A percentile compares a stretch with the other conserved stretches of the same genome.
These are phyloP conservation scores for Fusarium annulatum DNA, from an alignment of 2,329 filamentous ascomycete genomes.

Conservation along the genomic window DNA sequence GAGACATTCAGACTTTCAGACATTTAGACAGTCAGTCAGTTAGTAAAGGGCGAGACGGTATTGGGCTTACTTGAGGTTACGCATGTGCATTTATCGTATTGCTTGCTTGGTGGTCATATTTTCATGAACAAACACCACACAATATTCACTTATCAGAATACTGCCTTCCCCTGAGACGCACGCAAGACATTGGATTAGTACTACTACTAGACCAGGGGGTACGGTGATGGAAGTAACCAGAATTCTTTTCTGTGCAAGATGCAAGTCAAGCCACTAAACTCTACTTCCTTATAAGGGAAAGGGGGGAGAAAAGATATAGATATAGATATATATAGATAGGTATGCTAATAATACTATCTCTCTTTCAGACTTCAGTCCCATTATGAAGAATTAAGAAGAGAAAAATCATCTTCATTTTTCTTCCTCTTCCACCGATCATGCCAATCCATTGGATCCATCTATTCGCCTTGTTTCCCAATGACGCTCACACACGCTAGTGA, in stretches of 20 bases:
- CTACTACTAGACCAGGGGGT: neutral
- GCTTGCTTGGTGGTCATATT: conserved; percentile 4
- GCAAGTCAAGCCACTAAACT: neutral
- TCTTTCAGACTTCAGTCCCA: neutral
- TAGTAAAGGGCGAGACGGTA: neutral
- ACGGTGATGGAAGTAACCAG: neutral
- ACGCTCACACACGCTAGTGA: conserved; percentile 17
- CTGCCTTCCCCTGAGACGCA: conserved; percentile 13
- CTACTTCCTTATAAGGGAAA: neutral
- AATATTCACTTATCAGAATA: conserved; percentile 33
- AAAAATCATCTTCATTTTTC: neutral
- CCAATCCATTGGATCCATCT: neutral
- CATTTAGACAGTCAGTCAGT: neutral
- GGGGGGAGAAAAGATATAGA: no score
- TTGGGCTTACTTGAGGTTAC: conserved; percentile 14
- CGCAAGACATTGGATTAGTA: conserved; percentile 8
- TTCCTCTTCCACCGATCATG: neutral
- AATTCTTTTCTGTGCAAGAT: neutral
- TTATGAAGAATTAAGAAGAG: neutral
- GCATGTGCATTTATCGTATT: conserved; percentile 15
- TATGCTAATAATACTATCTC: neutral
- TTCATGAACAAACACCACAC: neutral
- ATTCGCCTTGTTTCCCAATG: conserved; percentile 24
- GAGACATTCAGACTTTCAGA: neutral
- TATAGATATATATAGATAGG: neutral